A percentile compares a stretch with the other conserved stretches of the same genome.
phyloP scores from a whole-genome alignment of 371 early-diverging fungal genomes.

The Syncephalastrum monosporum region DNA sequence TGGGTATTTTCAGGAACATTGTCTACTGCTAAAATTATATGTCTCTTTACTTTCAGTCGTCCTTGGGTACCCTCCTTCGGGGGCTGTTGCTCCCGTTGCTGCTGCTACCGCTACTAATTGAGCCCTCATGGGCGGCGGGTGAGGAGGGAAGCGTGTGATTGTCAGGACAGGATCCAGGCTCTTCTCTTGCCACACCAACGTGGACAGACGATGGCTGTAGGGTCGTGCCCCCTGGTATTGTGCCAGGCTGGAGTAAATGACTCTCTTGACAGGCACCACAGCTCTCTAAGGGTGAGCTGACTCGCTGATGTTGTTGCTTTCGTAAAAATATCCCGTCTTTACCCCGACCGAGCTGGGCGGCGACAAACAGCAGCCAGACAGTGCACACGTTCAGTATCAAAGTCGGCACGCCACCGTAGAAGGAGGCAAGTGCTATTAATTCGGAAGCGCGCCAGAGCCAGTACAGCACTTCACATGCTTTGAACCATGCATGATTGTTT shows the following conservation, averaged over 20 bases:
- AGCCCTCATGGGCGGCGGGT: too few species aligned
- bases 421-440: conserved; percentile 29
- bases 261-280: conserved; percentile 9
- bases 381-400: conserved; percentile 27
- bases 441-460: conserved; percentile 48
- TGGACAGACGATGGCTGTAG: too few species aligned
- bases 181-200: too few species aligned
- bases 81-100: conserved; percentile 3
- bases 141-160: too few species aligned
- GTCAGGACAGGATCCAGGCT: too few species aligned
- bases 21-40: too few species aligned
- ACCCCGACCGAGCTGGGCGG: conserved; percentile 21
- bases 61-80: too few species aligned
- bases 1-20: too few species aligned
- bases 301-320: conserved; percentile 5
- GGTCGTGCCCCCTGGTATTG: too few species aligned
- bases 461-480: conserved; percentile 25
- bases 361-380: conserved; percentile 34
- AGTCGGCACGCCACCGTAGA: conserved; percentile 44
- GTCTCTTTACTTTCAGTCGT: too few species aligned
- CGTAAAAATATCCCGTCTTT: conserved; percentile 22
- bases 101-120: not conserved
- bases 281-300: not conserved
- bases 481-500: conserved; percentile 31
- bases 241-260: not conserved